A percentile compares a stretch with the other conserved stretches of the same genome.
phyloP scores from a whole-genome alignment of 1,139 yeast species.

The Blastobotrys raffinosifermentans region DNA sequence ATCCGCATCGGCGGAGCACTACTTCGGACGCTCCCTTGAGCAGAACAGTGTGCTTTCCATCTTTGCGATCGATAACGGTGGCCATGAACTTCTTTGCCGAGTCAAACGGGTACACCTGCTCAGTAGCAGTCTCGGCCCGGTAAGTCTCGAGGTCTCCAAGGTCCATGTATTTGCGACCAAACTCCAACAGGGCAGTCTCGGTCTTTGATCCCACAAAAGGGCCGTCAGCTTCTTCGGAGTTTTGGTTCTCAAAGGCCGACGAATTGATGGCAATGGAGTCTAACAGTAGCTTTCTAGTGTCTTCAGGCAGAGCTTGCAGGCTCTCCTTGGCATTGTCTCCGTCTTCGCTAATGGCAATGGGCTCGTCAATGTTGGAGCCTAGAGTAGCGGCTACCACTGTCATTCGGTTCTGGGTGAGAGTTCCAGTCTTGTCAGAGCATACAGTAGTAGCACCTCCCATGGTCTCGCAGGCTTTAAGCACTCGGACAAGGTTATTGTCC shows the following conservation, averaged over 20 bases:
- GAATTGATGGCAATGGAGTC: constrained; percentile 73
- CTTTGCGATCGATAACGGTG: constrained; percentile 44
- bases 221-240: constrained; percentile 20
- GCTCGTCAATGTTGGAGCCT: constrained; percentile 43
- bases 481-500: constrained; percentile 94
- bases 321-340: constrained; percentile 30
- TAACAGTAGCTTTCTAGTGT: constrained; percentile 39
- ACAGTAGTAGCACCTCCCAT: constrained; percentile 99
- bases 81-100: constrained; percentile 93
- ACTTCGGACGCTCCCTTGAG: constrained; percentile 96
- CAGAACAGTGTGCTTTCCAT: constrained; percentile 50
- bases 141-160: constrained; percentile 38
- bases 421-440: constrained; percentile 97
- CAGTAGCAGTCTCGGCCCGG: constrained; percentile 42
- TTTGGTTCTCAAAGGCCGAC: constrained; percentile 75
- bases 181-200: constrained; percentile 75
- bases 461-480: constrained; percentile 88
- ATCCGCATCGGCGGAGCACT: constrained; percentile 53
- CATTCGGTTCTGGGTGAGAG: constrained; percentile 90
- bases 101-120: constrained; percentile 83
- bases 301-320: constrained; percentile 27
- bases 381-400: constrained; percentile 72
- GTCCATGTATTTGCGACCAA: constrained; percentile 56
- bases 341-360: constrained; percentile 9
- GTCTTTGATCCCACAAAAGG: constrained; percentile 84